These are phyloP conservation scores for Penicillium hordei DNA, from an alignment of 2,329 filamentous ascomycete genomes.

Conservation along the genomic window DNA sequence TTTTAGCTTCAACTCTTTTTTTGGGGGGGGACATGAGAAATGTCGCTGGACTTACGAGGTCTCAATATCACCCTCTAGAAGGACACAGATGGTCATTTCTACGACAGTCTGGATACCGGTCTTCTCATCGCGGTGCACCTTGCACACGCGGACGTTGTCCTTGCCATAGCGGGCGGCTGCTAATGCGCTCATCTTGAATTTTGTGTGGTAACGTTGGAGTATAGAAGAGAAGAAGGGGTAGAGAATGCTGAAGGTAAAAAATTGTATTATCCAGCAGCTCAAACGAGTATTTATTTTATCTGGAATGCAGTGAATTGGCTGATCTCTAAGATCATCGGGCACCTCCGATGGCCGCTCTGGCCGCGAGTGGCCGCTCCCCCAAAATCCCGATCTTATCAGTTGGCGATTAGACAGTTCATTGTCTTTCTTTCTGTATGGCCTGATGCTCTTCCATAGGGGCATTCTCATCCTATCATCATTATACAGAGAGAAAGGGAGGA, in stretches of 20 bases:
- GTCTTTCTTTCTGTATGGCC: not conserved
- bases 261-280: not conserved
- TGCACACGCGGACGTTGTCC: slow-evolving; percentile 98
- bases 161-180: slow-evolving; percentile 57
- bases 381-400: slow-evolving; percentile 32
- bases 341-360: slow-evolving; percentile 42
- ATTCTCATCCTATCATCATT: not conserved
- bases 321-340: slow-evolving; percentile 30
- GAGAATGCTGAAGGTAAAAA: not conserved
- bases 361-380: slow-evolving; percentile 34
- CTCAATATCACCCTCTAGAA: slow-evolving; percentile 91
- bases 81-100: slow-evolving; percentile 91
- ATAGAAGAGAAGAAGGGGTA: not conserved
- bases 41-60: slow-evolving; percentile 58
- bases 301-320: not conserved
- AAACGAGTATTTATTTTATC: slow-evolving; percentile 4
- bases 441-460: not conserved
- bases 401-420: not conserved
- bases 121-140: slow-evolving; percentile 77
- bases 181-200: slow-evolving; percentile 36
- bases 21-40: not conserved
- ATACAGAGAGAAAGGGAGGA: not conserved
- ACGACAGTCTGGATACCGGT: slow-evolving; percentile 80
- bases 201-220: not conserved
- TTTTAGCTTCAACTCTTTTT: slow-evolving; percentile 6